phyloP scores from a whole-genome alignment of 73 alveolate genomes.

The Paramecium octaurelia region DNA sequence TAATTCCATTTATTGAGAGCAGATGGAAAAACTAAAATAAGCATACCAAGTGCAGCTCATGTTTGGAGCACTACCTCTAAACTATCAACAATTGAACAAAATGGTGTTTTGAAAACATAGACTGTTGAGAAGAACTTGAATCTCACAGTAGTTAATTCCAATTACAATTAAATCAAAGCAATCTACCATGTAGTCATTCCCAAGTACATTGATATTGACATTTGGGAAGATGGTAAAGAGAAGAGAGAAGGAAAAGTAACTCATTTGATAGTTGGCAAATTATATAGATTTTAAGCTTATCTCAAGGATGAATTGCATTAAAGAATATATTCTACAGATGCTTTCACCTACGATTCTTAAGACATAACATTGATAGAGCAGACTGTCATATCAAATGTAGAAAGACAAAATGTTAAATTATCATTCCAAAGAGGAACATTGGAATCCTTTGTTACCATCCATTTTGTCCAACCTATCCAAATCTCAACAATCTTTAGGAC shows the following conservation, averaged over 20 bases:
- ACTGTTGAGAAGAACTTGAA: neutral
- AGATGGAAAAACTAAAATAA: neutral
- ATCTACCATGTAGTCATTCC: constrained; percentile 7
- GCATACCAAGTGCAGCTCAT: neutral
- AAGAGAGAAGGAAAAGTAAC: constrained; percentile 3
- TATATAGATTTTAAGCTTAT: neutral
- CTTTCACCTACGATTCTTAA: neutral
- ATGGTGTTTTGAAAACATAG: neutral
- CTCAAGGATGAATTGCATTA: neutral
- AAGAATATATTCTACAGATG: neutral
- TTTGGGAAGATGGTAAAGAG: neutral
- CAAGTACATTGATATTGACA: neutral
- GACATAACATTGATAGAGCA: neutral
- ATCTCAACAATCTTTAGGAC: neutral
- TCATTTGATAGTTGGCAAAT: neutral
- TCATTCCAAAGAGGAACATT: neutral
- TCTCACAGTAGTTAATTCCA: neutral
- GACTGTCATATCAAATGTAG: neutral
- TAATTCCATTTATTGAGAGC: neutral
- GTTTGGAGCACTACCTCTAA: neutral
- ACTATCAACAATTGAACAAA: neutral
- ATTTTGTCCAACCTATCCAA: neutral
- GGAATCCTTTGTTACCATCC: neutral
- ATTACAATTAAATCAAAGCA: neutral
- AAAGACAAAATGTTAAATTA: neutral